Percentiles rank a stretch among this genome's conserved stretches.
Evolutionary conservation across 495 filamentous ascomycete genomes (phyloP).

Genomic region (Tuber calosporum): DNA sequence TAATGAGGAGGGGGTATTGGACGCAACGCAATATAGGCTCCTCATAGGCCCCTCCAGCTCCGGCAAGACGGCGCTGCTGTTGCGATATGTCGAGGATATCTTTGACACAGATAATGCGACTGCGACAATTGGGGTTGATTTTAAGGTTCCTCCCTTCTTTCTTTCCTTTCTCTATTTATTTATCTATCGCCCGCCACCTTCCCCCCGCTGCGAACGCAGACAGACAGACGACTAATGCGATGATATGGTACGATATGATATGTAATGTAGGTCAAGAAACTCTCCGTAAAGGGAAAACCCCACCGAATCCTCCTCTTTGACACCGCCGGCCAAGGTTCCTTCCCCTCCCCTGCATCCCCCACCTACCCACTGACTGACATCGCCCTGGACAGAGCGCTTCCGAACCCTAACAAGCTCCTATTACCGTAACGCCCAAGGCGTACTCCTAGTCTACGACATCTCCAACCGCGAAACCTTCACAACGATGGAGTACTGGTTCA

Average conservation of each 20-base stretch:
- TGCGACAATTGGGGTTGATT: constrained; percentile 58
- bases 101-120: constrained; percentile 54
- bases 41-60: constrained; percentile 40
- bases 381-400: constrained; percentile 50
- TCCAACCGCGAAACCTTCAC: constrained; percentile 51
- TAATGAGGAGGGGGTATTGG: not conserved
- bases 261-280: constrained; percentile 35
- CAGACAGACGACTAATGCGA: not conserved
- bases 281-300: constrained; percentile 50
- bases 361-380: not conserved
- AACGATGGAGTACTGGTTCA: constrained; percentile 55
- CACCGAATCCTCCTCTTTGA: constrained; percentile 56
- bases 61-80: constrained; percentile 43
- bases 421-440: constrained; percentile 56
- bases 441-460: constrained; percentile 57
- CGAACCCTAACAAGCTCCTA: constrained; percentile 56
- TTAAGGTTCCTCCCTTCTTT: constrained; percentile 47
- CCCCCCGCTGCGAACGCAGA: constrained; percentile 17
- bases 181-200: constrained; percentile 15
- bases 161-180: constrained; percentile 13
- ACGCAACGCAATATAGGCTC: constrained; percentile 14
- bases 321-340: constrained; percentile 47
- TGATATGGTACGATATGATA: constrained; percentile 13
- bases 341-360: not conserved
- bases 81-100: constrained; percentile 54